A percentile compares a stretch with the other conserved stretches of the same genome.
phyloP scores from a whole-genome alignment of 1,284 basidiomycete species.

The Ganoderma meredithae region DNA sequence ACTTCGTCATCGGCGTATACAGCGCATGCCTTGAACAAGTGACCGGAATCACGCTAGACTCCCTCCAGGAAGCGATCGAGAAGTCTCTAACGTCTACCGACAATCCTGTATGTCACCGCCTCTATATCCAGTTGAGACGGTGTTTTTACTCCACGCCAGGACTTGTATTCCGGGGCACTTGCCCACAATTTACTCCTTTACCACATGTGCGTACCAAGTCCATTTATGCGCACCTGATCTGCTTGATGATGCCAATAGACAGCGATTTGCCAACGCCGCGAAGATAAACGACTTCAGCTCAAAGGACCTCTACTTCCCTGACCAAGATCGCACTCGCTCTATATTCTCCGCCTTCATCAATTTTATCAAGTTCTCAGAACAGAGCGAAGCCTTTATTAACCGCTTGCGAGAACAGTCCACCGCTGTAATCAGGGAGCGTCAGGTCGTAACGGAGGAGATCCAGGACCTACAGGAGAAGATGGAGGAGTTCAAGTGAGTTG shows the following conservation, averaged over 20 bases:
- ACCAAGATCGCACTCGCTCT: constrained; percentile 72
- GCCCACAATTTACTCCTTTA: constrained; percentile 40
- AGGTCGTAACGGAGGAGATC: constrained; percentile 59
- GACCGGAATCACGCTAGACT: constrained; percentile 67
- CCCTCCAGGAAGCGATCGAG: constrained; percentile 66
- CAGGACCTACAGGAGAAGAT: constrained; percentile 62
- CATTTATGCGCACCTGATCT: background rate
- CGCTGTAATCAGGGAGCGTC: constrained; percentile 62
- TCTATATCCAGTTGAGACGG: background rate
- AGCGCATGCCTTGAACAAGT: constrained; percentile 75
- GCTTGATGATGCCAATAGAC: constrained; percentile 47
- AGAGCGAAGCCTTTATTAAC: constrained; percentile 67
- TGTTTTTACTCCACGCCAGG: constrained; percentile 28
- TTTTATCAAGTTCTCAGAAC: constrained; percentile 88
- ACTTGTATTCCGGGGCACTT: constrained; percentile 39
- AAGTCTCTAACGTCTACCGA: constrained; percentile 59
- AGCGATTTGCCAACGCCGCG: constrained; percentile 76
- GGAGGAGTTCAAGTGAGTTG: constrained; percentile 66
- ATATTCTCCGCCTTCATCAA: constrained; percentile 91
- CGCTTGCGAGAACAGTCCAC: constrained; percentile 67
- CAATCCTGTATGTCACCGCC: constrained; percentile 43
- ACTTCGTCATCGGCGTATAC: constrained; percentile 76
- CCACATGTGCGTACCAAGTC: constrained; percentile 36
- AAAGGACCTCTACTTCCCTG: constrained; percentile 77
- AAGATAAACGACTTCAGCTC: constrained; percentile 80